Conservation (phyloP, 23 red algal species). For the Gracilaria gracilis region DNA sequence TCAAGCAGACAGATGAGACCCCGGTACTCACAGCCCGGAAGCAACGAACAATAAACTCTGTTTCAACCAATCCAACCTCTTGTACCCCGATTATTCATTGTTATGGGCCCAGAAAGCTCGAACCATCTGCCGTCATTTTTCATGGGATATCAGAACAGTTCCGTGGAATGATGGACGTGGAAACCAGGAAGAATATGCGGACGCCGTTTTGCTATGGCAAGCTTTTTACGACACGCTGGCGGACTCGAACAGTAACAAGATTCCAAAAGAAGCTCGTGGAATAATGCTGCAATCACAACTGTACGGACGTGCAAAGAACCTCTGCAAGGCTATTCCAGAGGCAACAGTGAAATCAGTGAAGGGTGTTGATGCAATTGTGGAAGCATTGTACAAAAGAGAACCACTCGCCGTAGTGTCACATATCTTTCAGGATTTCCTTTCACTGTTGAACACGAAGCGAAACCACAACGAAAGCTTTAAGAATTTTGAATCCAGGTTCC, state of each 20-base stretch:
- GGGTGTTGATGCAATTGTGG: conserved; percentile 22
- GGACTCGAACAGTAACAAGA: conserved; percentile 39
- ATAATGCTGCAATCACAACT: conserved; percentile 25
- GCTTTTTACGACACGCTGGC: background rate
- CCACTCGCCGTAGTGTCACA: conserved; percentile 35
- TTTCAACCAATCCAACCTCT: too few relatives aligned
- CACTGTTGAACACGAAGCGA: background rate
- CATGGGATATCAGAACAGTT: conserved; percentile 2
- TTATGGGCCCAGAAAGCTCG: conserved; percentile 21
- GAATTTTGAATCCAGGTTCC: background rate
- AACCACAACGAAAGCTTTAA: background rate
- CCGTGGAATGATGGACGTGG: background rate
- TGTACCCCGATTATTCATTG: background rate
- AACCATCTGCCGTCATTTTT: background rate
- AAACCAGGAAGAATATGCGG: conserved; percentile 11
- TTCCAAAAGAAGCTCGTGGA: background rate
- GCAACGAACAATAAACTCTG: too few relatives aligned
- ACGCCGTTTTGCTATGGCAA: conserved; percentile 35
- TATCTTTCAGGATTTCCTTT: background rate
- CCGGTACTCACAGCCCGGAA: too few relatives aligned
- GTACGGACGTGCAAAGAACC: background rate
- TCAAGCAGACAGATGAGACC: too few relatives aligned
- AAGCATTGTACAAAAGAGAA: conserved; percentile 34
- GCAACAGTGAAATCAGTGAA: background rate
- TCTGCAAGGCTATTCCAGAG: conserved; percentile 11